phyloP scores from a whole-genome alignment of 139 green algal genomes.

The Chlamydomonas sp. region DNA sequence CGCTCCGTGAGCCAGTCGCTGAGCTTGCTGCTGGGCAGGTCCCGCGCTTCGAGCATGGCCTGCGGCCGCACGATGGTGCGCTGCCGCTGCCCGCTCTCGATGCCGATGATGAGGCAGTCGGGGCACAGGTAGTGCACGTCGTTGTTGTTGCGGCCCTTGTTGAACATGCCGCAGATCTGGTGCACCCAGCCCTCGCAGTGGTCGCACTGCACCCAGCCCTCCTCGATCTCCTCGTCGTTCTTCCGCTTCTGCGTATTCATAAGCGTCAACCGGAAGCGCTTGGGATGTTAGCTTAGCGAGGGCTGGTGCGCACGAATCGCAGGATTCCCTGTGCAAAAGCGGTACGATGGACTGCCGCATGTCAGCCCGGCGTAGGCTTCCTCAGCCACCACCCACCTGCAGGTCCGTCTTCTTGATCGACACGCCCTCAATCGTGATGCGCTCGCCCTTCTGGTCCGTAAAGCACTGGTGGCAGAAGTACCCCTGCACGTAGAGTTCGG shows the following conservation, averaged over 20 bases:
- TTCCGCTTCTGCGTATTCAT: slow-evolving; percentile 76
- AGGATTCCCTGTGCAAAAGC: no score
- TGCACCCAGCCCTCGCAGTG: slow-evolving; percentile 96
- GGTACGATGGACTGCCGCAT: background rate
- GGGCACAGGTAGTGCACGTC: slow-evolving; percentile 93
- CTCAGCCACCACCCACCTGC: slow-evolving; percentile 12
- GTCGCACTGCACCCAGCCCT: slow-evolving; percentile 98
- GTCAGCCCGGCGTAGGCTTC: background rate
- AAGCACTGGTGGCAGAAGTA: slow-evolving; percentile 91
- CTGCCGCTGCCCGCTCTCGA: slow-evolving; percentile 59
- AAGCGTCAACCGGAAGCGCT: slow-evolving; percentile 58
- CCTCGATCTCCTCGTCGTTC: slow-evolving; percentile 95
- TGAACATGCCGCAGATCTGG: slow-evolving; percentile 97
- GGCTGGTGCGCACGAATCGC: no score
- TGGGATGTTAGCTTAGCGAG: slow-evolving; percentile 17
- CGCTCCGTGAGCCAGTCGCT: slow-evolving; percentile 74
- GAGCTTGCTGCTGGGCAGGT: slow-evolving; percentile 88
- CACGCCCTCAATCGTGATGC: slow-evolving; percentile 66
- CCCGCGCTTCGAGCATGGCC: slow-evolving; percentile 89
- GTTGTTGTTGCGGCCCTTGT: slow-evolving; percentile 92
- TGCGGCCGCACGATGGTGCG: slow-evolving; percentile 76
- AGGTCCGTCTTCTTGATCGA: slow-evolving; percentile 52
- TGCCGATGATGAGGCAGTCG: slow-evolving; percentile 80
- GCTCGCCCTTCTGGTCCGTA: slow-evolving; percentile 66
- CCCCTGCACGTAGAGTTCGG: slow-evolving; percentile 54